Conservation (phyloP, 106 monocot genomes). For the Dendrobium nobile region DNA sequence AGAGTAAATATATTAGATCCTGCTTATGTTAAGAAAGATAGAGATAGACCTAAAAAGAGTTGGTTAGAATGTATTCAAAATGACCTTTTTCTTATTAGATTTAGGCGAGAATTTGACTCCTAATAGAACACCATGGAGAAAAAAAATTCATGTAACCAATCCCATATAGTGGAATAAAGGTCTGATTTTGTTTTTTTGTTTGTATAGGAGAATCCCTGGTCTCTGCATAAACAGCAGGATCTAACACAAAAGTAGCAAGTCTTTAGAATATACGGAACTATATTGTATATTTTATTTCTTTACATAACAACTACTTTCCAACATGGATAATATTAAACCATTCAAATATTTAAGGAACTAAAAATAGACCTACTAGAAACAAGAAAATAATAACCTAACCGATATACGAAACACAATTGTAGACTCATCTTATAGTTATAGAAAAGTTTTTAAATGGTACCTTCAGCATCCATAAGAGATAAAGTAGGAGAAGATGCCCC, state of each 20-base stretch:
- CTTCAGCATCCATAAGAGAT: slow-evolving; percentile 2
- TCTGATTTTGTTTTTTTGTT: too few relatives aligned
- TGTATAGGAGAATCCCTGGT: too few relatives aligned
- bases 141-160: too few relatives aligned
- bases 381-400: neutral
- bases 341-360: neutral
- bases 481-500: neutral
- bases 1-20: too few relatives aligned
- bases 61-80: too few relatives aligned
- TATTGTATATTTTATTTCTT: neutral
- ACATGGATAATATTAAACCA: neutral
- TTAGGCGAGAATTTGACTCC: too few relatives aligned
- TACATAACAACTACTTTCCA: neutral
- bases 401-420: neutral
- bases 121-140: too few relatives aligned
- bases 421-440: neutral
- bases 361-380: neutral
- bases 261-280: neutral
- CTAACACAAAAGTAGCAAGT: neutral
- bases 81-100: too few relatives aligned
- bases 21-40: too few relatives aligned
- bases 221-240: neutral
- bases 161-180: too few relatives aligned
- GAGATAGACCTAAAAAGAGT: too few relatives aligned
- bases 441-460: neutral